A percentile compares a stretch with the other conserved stretches of the same genome.
phyloP scores from a whole-genome alignment of 192 early-diverging fungal species.

The Coemansia sp. region DNA sequence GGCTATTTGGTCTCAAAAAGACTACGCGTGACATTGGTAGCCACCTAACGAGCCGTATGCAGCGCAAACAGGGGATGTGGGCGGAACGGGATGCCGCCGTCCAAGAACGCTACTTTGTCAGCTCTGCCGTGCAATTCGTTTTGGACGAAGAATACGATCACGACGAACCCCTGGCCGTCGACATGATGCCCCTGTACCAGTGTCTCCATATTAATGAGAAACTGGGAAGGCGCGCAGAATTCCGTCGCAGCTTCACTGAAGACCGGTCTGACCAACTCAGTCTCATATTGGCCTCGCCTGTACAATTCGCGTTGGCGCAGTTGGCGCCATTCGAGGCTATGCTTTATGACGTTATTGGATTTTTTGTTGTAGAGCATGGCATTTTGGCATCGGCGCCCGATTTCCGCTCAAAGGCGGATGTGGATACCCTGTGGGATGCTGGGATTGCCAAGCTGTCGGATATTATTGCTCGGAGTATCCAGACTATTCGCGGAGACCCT shows the following conservation, averaged over 20 bases:
- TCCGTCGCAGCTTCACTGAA: constrained; percentile 86
- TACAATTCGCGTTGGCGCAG: constrained; percentile 64
- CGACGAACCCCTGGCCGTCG: constrained; percentile 75
- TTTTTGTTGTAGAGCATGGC: constrained; percentile 92
- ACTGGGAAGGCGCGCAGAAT: constrained; percentile 82
- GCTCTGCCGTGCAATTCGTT: constrained; percentile 78
- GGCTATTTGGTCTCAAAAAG: constrained; percentile 85
- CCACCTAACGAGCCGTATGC: constrained; percentile 79
- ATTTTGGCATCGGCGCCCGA: constrained; percentile 86
- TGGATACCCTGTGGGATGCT: constrained; percentile 89
- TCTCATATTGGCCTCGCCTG: constrained; percentile 73
- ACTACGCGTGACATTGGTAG: constrained; percentile 81
- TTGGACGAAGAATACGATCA: constrained; percentile 83
- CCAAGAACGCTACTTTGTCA: constrained; percentile 61
- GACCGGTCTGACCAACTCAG: constrained; percentile 89
- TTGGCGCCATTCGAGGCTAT: constrained; percentile 63
- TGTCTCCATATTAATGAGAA: constrained; percentile 96
- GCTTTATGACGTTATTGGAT: constrained; percentile 91
- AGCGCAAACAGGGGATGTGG: constrained; percentile 65
- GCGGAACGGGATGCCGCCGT: constrained; percentile 40
- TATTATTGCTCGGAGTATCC: constrained; percentile 76
- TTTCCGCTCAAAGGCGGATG: constrained; percentile 82
- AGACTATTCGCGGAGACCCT: constrained; percentile 76
- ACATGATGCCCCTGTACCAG: constrained; percentile 94
- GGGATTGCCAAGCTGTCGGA: constrained; percentile 80